Conservation (phyloP, 192 early-diverging fungal genomes). For the Chytriomyces hyalinus region DNA sequence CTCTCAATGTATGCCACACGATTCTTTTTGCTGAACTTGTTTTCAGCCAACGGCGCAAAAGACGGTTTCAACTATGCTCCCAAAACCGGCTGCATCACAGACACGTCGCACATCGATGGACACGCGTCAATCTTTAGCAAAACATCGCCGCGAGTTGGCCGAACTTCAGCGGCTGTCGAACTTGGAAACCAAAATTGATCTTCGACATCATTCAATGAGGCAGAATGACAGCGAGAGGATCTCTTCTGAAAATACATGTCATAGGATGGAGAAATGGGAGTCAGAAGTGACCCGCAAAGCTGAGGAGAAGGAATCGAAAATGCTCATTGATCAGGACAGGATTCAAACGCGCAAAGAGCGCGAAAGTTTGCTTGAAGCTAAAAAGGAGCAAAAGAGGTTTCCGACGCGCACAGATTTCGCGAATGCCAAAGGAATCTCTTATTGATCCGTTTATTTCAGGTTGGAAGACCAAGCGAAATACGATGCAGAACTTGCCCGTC, state of each 20-base stretch:
- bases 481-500: slow-evolving; percentile 5
- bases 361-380: background rate
- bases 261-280: background rate
- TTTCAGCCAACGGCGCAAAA: background rate
- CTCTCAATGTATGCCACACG: background rate
- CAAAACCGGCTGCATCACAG: background rate
- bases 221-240: too few relatives aligned
- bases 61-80: background rate
- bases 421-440: background rate
- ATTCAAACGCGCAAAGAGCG: background rate
- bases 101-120: background rate
- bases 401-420: background rate
- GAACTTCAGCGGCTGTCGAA: slow-evolving; percentile 6
- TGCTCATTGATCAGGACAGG: background rate
- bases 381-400: slow-evolving; percentile 8
- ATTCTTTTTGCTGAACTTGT: background rate
- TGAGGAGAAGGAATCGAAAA: background rate
- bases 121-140: background rate
- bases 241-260: too few relatives aligned
- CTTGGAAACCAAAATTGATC: background rate
- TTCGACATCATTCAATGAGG: too few relatives aligned
- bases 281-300: background rate
- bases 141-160: slow-evolving; percentile 21
- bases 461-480: slow-evolving; percentile 13
- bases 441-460: background rate